Percentiles rank a stretch among this genome's conserved stretches.
Evolutionary conservation across 768 basidiomycete genomes (phyloP).

Genomic region (Tephrocybe sp.): DNA sequence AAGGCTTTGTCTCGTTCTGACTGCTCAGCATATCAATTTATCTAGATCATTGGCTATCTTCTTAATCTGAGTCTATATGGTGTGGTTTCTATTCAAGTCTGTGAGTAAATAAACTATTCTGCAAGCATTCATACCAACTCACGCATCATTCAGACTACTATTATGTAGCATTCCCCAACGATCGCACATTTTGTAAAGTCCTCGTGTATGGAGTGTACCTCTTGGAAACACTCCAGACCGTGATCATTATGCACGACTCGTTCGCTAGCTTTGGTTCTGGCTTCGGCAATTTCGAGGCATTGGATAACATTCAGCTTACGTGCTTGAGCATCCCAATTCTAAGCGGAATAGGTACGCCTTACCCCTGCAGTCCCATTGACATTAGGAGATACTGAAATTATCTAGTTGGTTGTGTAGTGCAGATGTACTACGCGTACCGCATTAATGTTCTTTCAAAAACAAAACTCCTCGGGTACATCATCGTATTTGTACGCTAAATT

Average conservation of each 20-base stretch:
- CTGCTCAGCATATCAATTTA: too few species aligned
- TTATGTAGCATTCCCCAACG: constrained; percentile 30
- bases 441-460: constrained; percentile 27
- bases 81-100: constrained; percentile 29
- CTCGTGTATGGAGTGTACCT: constrained; percentile 26
- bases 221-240: constrained; percentile 27
- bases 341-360: constrained; percentile 24
- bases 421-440: constrained; percentile 31
- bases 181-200: constrained; percentile 20
- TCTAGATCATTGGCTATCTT: constrained; percentile 28
- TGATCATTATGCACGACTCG: constrained; percentile 24
- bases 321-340: constrained; percentile 28
- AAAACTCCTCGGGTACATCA: constrained; percentile 16
- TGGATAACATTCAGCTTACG: constrained; percentile 22
- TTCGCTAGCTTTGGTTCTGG: constrained; percentile 26
- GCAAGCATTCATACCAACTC: too few species aligned
- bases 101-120: constrained; percentile 15
- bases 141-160: constrained; percentile 25
- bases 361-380: not conserved
- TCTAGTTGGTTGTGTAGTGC: constrained; percentile 31
- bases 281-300: constrained; percentile 23
- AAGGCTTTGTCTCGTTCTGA: not conserved
- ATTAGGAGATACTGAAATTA: too few species aligned
- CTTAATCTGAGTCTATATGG: constrained; percentile 29
- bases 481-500: constrained; percentile 14